phyloP scores from a whole-genome alignment of 345 rosid genomes.

The Turritis glabra region DNA sequence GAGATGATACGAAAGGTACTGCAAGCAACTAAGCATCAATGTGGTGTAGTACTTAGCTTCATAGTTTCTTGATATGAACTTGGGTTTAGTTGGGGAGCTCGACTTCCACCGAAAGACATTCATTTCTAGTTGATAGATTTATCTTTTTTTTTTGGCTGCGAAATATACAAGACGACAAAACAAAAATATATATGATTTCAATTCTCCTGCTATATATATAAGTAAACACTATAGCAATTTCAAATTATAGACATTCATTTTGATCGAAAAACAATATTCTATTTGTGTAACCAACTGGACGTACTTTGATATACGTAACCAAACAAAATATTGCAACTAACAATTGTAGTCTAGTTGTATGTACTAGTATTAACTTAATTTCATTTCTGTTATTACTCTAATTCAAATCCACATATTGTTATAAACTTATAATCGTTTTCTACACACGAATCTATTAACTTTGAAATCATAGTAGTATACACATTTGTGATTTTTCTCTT shows the following conservation, averaged over 20 bases:
- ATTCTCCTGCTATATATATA: not conserved
- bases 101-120: constrained; percentile 27
- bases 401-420: not conserved
- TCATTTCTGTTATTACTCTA: no score
- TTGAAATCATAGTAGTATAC: no score
- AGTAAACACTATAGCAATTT: not conserved
- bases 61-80: not conserved
- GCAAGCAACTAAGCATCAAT: constrained; percentile 10
- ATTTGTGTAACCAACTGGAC: not conserved
- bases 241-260: not conserved
- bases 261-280: not conserved
- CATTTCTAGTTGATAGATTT: not conserved
- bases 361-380: no score
- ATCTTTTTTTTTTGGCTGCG: not conserved
- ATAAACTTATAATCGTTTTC: not conserved
- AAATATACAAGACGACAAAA: not conserved
- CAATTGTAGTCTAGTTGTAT: not conserved
- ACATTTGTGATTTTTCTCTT: not conserved
- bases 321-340: not conserved
- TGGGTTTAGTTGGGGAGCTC: not conserved
- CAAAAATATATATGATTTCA: not conserved
- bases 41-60: not conserved
- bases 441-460: not conserved
- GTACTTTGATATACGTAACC: no score
- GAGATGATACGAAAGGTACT: not conserved